These are phyloP conservation scores for Glebionis coronaria DNA, from an alignment of 129 eudicot genomes.

Conservation along the genomic window DNA sequence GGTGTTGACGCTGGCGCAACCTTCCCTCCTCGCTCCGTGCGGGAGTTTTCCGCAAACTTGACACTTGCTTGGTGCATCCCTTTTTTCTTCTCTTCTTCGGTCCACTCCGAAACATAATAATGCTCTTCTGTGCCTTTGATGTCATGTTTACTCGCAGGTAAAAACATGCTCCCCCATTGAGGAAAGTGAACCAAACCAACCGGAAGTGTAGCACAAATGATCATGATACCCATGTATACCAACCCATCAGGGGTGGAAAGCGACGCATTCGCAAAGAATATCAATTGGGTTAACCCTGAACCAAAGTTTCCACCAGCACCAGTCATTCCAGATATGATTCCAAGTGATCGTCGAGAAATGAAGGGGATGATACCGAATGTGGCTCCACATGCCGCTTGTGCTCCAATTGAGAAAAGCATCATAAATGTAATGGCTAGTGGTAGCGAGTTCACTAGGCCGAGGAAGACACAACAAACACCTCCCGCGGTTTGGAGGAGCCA, in stretches of 20 bases:
- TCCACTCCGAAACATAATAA: constrained; percentile 11
- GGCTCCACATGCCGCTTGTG: constrained; percentile 88
- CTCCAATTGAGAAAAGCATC: constrained; percentile 73
- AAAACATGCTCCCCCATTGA: too few species aligned
- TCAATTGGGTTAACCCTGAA: constrained; percentile 57
- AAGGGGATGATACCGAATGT: constrained; percentile 85
- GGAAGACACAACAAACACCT: too few species aligned
- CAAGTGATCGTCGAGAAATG: constrained; percentile 65
- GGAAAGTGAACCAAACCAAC: constrained; percentile 40
- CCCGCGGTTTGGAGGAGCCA: too few species aligned
- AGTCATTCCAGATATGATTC: constrained; percentile 65
- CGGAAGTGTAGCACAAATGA: constrained; percentile 48
- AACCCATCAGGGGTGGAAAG: constrained; percentile 53
- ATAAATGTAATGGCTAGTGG: constrained; percentile 48
- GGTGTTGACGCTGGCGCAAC: constrained; percentile 3
- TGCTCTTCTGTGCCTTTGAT: constrained; percentile 16
- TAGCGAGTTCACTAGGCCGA: constrained; percentile 50
- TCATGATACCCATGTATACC: constrained; percentile 65
- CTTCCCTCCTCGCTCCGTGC: constrained; percentile 13
- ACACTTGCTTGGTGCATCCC: constrained; percentile 22
- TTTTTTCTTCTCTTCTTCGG: constrained; percentile 11
- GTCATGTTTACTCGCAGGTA: neutral
- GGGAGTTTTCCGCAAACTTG: too few species aligned
- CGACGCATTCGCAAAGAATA: constrained; percentile 53
- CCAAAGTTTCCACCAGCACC: constrained; percentile 94